A percentile compares a stretch with the other conserved stretches of the same genome.
phyloP scores from a whole-genome alignment of 2,329 filamentous ascomycete genomes.

The Ramularia endophylla region DNA sequence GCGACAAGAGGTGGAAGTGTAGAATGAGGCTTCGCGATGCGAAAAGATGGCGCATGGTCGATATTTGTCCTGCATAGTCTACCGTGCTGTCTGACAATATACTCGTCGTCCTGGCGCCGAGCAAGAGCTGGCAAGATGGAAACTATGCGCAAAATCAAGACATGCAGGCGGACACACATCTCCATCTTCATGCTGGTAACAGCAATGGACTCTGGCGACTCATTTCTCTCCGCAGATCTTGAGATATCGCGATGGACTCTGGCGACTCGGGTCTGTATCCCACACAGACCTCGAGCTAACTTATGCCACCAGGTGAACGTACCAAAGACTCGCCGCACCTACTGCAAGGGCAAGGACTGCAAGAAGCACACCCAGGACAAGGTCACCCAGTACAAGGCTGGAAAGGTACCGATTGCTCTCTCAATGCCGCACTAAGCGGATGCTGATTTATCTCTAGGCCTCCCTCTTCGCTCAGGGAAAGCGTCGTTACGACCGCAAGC shows the following conservation, averaged over 20 bases:
- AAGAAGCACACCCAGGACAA: conserved; percentile 71
- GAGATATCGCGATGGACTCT: too few relatives aligned
- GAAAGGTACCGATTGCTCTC: conserved; percentile 57
- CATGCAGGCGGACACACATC: conserved; percentile 9
- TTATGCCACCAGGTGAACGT: conserved; percentile 74
- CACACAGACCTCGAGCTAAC: conserved; percentile 8
- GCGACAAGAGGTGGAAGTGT: background rate
- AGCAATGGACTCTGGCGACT: conserved; percentile 4
- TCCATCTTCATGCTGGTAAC: conserved; percentile 4
- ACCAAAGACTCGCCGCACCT: conserved; percentile 95
- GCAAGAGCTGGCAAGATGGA: background rate
- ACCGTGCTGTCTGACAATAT: background rate
- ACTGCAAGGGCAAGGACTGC: conserved; percentile 96
- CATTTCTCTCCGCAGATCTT: conserved; percentile 1
- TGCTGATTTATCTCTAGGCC: conserved; percentile 48
- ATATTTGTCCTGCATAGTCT: background rate
- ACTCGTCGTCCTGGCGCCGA: too few relatives aligned
- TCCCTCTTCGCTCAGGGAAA: conserved; percentile 98
- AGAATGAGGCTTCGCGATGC: background rate
- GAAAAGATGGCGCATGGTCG: background rate
- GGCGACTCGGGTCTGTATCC: too few relatives aligned
- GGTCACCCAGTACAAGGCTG: conserved; percentile 95
- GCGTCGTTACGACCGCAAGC: conserved; percentile 99
- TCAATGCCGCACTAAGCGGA: background rate
- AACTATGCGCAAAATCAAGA: conserved; percentile 4